These are phyloP conservation scores for Bryum argenteum DNA, from an alignment of 225 moss, liverwort and hornwort genomes.

Conservation along the genomic window DNA sequence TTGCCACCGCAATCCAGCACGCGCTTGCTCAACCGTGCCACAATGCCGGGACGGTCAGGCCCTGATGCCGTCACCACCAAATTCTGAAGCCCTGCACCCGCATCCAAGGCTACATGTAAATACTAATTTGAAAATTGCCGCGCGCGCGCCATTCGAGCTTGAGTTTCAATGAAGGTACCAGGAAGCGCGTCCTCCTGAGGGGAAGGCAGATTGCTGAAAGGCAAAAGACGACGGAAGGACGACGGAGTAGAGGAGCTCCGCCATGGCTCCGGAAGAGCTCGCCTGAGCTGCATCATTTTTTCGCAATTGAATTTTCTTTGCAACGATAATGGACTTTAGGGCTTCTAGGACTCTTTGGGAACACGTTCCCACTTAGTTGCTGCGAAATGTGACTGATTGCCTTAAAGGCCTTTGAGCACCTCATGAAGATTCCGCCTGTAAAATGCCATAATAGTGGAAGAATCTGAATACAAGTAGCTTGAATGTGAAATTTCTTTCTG, in stretches of 20 bases:
- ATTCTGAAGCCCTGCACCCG: slow-evolving; percentile 37
- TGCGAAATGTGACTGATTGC: no score
- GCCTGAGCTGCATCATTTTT: slow-evolving; percentile 23
- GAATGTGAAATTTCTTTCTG: no score
- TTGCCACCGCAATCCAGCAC: slow-evolving; percentile 55
- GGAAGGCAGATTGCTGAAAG: slow-evolving; percentile 20
- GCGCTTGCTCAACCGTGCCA: slow-evolving; percentile 53
- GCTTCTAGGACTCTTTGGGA: neutral
- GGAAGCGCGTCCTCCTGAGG: slow-evolving; percentile 20
- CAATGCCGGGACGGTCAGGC: slow-evolving; percentile 58
- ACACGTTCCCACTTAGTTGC: neutral
- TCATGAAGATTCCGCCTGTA: no score
- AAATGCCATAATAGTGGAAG: no score
- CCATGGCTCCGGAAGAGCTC: slow-evolving; percentile 31
- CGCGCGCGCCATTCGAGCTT: neutral
- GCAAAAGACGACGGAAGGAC: neutral
- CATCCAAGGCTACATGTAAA: neutral
- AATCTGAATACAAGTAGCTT: no score
- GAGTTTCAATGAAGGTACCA: neutral
- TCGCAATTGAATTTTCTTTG: neutral
- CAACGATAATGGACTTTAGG: neutral
- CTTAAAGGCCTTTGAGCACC: no score
- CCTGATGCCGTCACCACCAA: slow-evolving; percentile 58
- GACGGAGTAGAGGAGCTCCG: neutral
- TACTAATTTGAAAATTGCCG: neutral